Evolutionary conservation across 169 alveolate genomes (phyloP).

Genomic region (Eimeria zaria): DNA sequence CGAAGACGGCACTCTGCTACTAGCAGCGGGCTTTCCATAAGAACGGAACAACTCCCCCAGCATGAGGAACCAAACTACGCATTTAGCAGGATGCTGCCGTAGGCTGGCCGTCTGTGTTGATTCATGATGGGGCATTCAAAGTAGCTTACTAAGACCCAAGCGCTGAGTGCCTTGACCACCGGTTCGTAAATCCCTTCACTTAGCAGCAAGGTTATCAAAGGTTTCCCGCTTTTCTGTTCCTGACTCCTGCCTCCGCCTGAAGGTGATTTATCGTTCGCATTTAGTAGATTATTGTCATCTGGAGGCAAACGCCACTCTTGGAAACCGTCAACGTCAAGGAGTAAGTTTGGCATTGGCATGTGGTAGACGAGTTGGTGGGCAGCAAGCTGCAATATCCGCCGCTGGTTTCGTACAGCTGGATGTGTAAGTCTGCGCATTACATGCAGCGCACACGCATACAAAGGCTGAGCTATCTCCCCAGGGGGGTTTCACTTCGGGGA

Average conservation of each 20-base stretch:
- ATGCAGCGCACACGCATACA: background rate
- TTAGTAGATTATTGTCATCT: background rate
- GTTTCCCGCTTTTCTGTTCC: background rate
- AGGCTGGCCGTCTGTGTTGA: background rate
- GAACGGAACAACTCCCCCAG: background rate
- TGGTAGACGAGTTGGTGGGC: constrained; percentile 64
- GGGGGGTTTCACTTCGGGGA: no score
- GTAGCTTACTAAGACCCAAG: constrained; percentile 45
- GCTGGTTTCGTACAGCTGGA: constrained; percentile 73
- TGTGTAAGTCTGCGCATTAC: constrained; percentile 36
- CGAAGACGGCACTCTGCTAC: background rate
- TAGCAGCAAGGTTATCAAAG: constrained; percentile 11
- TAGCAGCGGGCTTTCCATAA: background rate
- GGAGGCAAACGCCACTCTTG: background rate
- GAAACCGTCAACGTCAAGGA: constrained; percentile 2
- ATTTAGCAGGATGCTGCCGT: background rate
- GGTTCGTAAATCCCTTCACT: constrained; percentile 41
- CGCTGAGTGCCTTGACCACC: constrained; percentile 31
- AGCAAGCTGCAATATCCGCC: constrained; percentile 67
- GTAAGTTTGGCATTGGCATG: constrained; percentile 58
- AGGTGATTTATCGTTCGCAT: background rate
- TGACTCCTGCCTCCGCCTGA: background rate
- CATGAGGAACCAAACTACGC: background rate
- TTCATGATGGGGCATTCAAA: background rate
- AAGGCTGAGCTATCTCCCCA: background rate